Base-by-base conservation (phyloP, 23 red algal species). In the Porphyridium purpureum region DNA sequence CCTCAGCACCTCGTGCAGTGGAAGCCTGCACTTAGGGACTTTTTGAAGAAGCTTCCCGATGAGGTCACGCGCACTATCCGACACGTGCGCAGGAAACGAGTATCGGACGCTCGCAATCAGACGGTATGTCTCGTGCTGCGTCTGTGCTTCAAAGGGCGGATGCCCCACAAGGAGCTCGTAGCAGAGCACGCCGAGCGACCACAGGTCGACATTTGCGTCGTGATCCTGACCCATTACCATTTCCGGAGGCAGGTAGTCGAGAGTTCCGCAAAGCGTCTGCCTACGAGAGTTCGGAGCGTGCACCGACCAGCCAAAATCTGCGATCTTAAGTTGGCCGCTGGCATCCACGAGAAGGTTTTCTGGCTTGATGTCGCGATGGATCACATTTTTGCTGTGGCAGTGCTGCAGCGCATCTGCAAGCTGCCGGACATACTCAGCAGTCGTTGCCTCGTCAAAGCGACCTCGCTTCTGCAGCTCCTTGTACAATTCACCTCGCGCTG, bases 271-370 rank as follows among this genome's bases (percentile, higher is more conserved):
- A 49, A 98, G 55, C 0, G 90, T 98, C 26, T 19, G 63, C 20
- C 90, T 56, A 1, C 90, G 79, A 14, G 78, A 67, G 28, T 65
- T 50, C 20, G 90, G 90, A 2, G 90, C 72, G 56, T 98, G 90
- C 27, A 98, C 90, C 48, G 70, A 80, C 90, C 90, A 98, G 47
- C 90, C 90, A 50, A 98, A 98, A 48, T 86, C 90, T 21, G 90
- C 90, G 33, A 98, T 98, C 47, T 98, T 98, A 57, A 98, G 62
- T 49, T 98, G 79, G 25, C 90, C 79, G 26, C 62, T 62, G 6
- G 86, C 42, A 27, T 74, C 79, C 40, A 98, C 47, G 52, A 98
- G 75, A 41, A 98, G 66, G 27, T 98, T 98, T 47, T 98, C 90
- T 1, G 90, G 90, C 64, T 98, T 98, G 42, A 98, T 66, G 57